Base-by-base conservation (phyloP, 1,284 basidiomycete species). In the Thecaphora thlaspeos region DNA sequence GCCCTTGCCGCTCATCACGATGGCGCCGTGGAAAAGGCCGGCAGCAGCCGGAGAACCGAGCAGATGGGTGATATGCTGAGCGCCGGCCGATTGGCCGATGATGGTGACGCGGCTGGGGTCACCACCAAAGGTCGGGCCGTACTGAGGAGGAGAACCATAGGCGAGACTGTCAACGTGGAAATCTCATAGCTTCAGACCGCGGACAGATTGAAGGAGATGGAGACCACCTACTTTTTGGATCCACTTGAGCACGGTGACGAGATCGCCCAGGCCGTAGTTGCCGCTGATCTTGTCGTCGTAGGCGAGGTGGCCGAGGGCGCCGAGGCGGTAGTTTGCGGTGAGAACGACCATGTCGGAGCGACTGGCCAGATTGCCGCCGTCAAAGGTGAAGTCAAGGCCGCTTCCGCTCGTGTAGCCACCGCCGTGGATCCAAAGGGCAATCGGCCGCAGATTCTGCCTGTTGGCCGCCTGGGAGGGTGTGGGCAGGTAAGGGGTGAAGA, bases 21-120 rank as follows among this genome's bases (percentile, higher is more conserved):
- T n/a, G n/a, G n/a, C n/a, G n/a, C n/a, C n/a, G n/a, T n/a, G n/a
- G n/a, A n/a, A n/a, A n/a, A n/a, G n/a, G n/a, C n/a, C n/a, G n/a
- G n/a, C n/a, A n/a, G n/a, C n/a, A n/a, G n/a, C n/a, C n/a, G n/a
- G n/a, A n/a, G n/a, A n/a, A n/a, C n/a, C n/a, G n/a, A n/a, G n/a
- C n/a, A n/a, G n/a, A n/a, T n/a, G n/a, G n/a, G n/a, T n/a, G n/a
- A n/a, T n/a, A n/a, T n/a, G n/a, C n/a, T n/a, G n/a, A n/a, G n/a
- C n/a, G 41, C 92, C 92, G 22, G 85, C 85, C 70, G 88, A 91
- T 77, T 95, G 91, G 11, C 92, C 92, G 23, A 88, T 89, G 19
- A 95, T 68, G 0, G 90, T 91, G 61, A 95, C 84, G 59, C 84
- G 84, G 4, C 81, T 44, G 4, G 68, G 59, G 57, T 82, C 78